These are phyloP conservation scores for Xylogone sp. DNA, from an alignment of 2,329 filamentous ascomycete species.

Conservation along the genomic window DNA sequence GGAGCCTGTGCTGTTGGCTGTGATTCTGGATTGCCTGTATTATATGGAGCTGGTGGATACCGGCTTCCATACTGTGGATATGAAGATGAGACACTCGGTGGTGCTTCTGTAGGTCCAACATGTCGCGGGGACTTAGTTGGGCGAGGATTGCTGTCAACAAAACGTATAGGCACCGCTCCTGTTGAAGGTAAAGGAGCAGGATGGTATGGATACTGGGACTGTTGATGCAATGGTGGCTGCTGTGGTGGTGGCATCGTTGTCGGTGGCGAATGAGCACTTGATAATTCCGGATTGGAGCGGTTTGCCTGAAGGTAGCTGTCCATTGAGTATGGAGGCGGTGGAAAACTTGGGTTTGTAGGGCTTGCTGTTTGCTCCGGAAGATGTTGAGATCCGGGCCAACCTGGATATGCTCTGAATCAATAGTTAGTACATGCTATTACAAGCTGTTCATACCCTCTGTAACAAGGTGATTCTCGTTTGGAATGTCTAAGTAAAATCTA, in stretches of 20 bases:
- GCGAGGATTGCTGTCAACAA: conserved; percentile 26
- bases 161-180: conserved; percentile 13
- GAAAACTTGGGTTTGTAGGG: conserved; percentile 18
- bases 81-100: conserved; percentile 9
- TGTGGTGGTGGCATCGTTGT: conserved; percentile 12
- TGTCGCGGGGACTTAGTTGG: conserved; percentile 29
- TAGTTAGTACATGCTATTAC: background rate
- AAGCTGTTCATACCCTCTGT: too few relatives aligned
- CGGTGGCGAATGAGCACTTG: conserved; percentile 10
- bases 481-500: too few relatives aligned
- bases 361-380: conserved; percentile 19
- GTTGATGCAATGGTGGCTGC: background rate
- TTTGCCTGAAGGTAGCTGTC: conserved; percentile 24
- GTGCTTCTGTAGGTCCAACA: conserved; percentile 19
- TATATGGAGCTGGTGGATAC: conserved; percentile 17
- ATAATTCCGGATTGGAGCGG: conserved; percentile 16
- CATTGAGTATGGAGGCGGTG: conserved; percentile 13
- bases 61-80: conserved; percentile 20
- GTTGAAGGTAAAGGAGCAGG: conserved; percentile 1
- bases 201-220: conserved; percentile 9
- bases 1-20: background rate
- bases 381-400: conserved; percentile 20
- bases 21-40: background rate
- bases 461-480: too few relatives aligned
- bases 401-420: conserved; percentile 12